Conservation (phyloP, 2,329 filamentous ascomycete genomes). For the Zarea fungicola region DNA sequence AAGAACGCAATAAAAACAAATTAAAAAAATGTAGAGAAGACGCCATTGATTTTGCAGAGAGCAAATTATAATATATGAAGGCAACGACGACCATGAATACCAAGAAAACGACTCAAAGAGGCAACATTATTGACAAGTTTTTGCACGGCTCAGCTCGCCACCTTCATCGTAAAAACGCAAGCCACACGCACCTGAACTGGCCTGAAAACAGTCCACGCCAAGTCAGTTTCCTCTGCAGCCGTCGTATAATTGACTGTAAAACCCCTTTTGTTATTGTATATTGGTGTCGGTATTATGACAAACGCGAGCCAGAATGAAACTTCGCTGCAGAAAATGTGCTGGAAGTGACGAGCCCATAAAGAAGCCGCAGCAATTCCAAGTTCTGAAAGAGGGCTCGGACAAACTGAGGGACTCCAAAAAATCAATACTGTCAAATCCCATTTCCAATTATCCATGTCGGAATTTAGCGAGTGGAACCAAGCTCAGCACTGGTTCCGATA, state of each 20-base stretch:
- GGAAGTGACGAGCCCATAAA: too few relatives aligned
- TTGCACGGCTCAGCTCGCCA: too few relatives aligned
- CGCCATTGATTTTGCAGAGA: slow-evolving; percentile 62
- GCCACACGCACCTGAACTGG: slow-evolving; percentile 39
- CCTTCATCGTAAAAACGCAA: too few relatives aligned
- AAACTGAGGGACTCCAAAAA: slow-evolving; percentile 32
- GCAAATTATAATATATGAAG: slow-evolving; percentile 59
- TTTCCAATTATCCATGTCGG: slow-evolving; percentile 49
- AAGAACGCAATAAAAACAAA: slow-evolving; percentile 50
- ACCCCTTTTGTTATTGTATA: slow-evolving; percentile 3
- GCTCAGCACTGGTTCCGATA: too few relatives aligned
- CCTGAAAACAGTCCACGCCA: slow-evolving; percentile 36
- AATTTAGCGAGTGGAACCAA: slow-evolving; percentile 40
- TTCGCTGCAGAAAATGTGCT: too few relatives aligned
- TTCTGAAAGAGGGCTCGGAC: background rate
- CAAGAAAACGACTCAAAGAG: slow-evolving; percentile 47
- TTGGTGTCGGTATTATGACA: background rate
- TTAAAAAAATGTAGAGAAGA: slow-evolving; percentile 62
- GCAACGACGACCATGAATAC: slow-evolving; percentile 57
- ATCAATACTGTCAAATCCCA: slow-evolving; percentile 49
- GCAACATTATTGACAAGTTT: background rate
- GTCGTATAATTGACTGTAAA: slow-evolving; percentile 8
- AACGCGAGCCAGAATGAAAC: slow-evolving; percentile 9
- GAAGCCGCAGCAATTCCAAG: too few relatives aligned
- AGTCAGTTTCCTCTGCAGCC: slow-evolving; percentile 7